Conservation (phyloP, 805 yeast genomes). For the Candida sithepensis region DNA sequence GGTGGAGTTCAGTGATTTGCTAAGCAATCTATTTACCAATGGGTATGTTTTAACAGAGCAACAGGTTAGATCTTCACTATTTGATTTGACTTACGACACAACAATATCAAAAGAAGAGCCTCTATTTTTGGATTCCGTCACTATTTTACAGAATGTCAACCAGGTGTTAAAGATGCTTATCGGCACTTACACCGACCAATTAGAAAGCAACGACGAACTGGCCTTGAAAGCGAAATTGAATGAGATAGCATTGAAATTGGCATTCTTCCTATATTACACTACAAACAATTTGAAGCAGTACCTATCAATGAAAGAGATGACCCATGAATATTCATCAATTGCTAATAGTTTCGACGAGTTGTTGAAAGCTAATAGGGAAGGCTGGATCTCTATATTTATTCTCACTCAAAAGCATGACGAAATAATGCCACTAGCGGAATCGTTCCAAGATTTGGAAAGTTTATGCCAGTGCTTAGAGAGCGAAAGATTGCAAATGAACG, state of each 20-base stretch:
- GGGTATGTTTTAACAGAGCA: slow-evolving; percentile 20
- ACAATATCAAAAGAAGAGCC: slow-evolving; percentile 10
- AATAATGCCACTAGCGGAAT: slow-evolving; percentile 62
- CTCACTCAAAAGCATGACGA: slow-evolving; percentile 45
- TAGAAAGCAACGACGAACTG: slow-evolving; percentile 12
- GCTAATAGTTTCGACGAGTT: slow-evolving; percentile 5
- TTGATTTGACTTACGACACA: slow-evolving; percentile 3
- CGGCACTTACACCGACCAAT: slow-evolving; percentile 7
- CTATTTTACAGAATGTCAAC: slow-evolving; percentile 18
- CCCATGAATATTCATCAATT: slow-evolving; percentile 1
- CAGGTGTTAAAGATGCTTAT: slow-evolving; percentile 14
- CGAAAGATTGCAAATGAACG: slow-evolving; percentile 34
- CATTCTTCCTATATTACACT: slow-evolving; percentile 25
- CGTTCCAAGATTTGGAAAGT: slow-evolving; percentile 61
- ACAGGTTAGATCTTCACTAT: slow-evolving; percentile 10
- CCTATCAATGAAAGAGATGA: background rate
- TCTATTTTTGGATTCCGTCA: slow-evolving; percentile 13
- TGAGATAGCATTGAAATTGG: slow-evolving; percentile 17
- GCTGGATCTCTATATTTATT: slow-evolving; percentile 62
- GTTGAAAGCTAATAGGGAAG: slow-evolving; percentile 19
- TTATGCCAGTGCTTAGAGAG: slow-evolving; percentile 53
- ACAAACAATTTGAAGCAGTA: slow-evolving; percentile 13
- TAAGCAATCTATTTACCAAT: slow-evolving; percentile 9
- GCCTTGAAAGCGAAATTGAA: slow-evolving; percentile 12
- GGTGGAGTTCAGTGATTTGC: slow-evolving; percentile 8